Evolutionary conservation across 345 rosid genomes (phyloP).

Genomic region (Populus tremula): DNA sequence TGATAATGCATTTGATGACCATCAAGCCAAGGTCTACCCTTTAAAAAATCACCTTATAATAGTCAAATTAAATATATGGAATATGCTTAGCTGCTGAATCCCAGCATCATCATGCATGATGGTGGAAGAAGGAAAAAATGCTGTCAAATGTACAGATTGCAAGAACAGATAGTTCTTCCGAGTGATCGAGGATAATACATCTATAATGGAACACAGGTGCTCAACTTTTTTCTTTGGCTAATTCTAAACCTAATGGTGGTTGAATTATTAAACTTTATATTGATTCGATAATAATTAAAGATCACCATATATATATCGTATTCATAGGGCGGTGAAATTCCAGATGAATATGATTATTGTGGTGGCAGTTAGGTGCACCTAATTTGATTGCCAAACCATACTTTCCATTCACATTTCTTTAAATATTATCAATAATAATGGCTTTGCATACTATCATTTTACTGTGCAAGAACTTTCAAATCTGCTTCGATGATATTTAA

Average conservation of each 20-base stretch:
- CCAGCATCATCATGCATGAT: too few relatives aligned
- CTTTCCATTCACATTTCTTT: background rate
- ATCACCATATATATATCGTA: background rate
- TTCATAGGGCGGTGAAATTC: background rate
- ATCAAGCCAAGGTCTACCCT: too few relatives aligned
- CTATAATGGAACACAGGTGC: too few relatives aligned
- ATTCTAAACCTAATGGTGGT: background rate
- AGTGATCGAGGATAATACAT: background rate
- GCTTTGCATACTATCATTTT: background rate
- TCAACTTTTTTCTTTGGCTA: background rate
- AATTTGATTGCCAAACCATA: constrained; percentile 10
- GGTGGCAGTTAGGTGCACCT: constrained; percentile 25
- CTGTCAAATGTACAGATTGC: too few relatives aligned
- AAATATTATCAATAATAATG: background rate
- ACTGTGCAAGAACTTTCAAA: background rate
- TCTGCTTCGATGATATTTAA: constrained; percentile 2
- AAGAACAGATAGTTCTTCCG: background rate
- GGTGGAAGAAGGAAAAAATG: too few relatives aligned
- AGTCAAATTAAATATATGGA: too few relatives aligned
- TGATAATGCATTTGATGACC: too few relatives aligned
- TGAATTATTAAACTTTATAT: background rate
- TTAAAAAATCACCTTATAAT: too few relatives aligned
- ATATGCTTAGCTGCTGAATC: too few relatives aligned
- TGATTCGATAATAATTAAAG: background rate
- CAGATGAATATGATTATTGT: background rate